Evolutionary conservation across 305 asterid genomes (phyloP).

Genomic region (Fraxinus albicans): DNA sequence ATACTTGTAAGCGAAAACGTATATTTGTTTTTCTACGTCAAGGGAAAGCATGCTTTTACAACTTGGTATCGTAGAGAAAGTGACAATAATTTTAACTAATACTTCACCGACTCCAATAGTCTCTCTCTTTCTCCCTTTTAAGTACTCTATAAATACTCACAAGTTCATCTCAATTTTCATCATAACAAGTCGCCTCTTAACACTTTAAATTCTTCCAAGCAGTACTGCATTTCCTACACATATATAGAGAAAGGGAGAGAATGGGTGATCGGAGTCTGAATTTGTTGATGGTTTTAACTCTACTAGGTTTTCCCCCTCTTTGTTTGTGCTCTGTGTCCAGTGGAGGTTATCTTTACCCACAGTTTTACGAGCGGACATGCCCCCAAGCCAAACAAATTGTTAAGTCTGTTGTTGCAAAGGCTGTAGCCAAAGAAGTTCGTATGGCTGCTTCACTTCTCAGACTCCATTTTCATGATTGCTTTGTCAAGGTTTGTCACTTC

Average conservation of each 20-base stretch:
- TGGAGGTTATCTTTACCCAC: conserved; percentile 70
- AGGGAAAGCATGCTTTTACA: conserved; percentile 7
- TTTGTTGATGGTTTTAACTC: conserved; percentile 40
- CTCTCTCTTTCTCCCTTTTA: not conserved
- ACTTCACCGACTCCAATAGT: conserved; percentile 47
- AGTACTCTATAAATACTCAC: conserved; percentile 40
- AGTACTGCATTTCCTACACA: not conserved
- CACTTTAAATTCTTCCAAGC: not conserved
- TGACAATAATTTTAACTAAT: conserved; percentile 35
- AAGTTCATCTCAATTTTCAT: conserved; percentile 24
- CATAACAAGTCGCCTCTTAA: conserved; percentile 23
- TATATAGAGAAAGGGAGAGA: not conserved
- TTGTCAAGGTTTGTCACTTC: conserved; percentile 60
- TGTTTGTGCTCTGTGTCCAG: conserved; percentile 41
- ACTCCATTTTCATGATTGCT: conserved; percentile 94
- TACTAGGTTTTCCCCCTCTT: conserved; percentile 56
- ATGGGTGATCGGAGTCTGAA: conserved; percentile 42
- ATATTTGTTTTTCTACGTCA: not conserved
- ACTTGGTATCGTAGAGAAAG: conserved; percentile 28
- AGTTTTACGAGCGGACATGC: conserved; percentile 71
- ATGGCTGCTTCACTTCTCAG: conserved; percentile 93
- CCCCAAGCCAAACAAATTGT: conserved; percentile 64
- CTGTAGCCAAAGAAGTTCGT: conserved; percentile 78
- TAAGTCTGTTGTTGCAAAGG: conserved; percentile 63
- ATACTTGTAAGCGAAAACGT: not conserved